These are phyloP conservation scores for Jatropha multifida DNA, from an alignment of 441 rosid species.

Conservation along the genomic window DNA sequence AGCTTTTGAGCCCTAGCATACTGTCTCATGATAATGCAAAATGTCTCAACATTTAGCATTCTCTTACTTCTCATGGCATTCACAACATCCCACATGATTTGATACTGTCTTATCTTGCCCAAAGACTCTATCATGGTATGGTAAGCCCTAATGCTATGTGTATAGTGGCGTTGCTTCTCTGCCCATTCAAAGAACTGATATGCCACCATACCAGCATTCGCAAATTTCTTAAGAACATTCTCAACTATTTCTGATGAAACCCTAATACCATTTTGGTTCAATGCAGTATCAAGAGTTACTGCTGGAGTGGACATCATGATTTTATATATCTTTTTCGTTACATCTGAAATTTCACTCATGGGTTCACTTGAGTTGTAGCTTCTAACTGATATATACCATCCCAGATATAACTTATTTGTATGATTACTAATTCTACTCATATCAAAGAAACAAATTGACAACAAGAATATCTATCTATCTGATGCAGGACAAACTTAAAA, in stretches of 20 bases:
- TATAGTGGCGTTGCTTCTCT: conserved; percentile 70
- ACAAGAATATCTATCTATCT: neutral
- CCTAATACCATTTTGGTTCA: conserved; percentile 66
- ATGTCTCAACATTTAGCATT: conserved; percentile 68
- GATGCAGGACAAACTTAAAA: neutral
- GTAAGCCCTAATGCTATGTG: conserved; percentile 63
- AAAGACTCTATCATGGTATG: conserved; percentile 71
- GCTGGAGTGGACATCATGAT: conserved; percentile 65
- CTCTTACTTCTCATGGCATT: conserved; percentile 67
- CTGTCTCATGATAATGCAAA: conserved; percentile 87
- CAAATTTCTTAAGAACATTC: conserved; percentile 58
- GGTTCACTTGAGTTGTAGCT: conserved; percentile 7
- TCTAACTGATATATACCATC: conserved; percentile 9
- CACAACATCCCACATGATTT: conserved; percentile 86
- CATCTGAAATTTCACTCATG: conserved; percentile 23
- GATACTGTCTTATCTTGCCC: conserved; percentile 80
- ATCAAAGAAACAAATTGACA: neutral
- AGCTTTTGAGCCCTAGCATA: conserved; percentile 74
- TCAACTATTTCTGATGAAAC: conserved; percentile 62
- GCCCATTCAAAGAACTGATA: conserved; percentile 88
- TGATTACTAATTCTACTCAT: conserved; percentile 9
- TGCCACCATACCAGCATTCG: conserved; percentile 81
- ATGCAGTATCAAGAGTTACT: conserved; percentile 58
- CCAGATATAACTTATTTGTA: conserved; percentile 4
- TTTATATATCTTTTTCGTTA: conserved; percentile 48